Conservation (phyloP, 1,284 basidiomycete species). For the Apiotrichum laibachii region DNA sequence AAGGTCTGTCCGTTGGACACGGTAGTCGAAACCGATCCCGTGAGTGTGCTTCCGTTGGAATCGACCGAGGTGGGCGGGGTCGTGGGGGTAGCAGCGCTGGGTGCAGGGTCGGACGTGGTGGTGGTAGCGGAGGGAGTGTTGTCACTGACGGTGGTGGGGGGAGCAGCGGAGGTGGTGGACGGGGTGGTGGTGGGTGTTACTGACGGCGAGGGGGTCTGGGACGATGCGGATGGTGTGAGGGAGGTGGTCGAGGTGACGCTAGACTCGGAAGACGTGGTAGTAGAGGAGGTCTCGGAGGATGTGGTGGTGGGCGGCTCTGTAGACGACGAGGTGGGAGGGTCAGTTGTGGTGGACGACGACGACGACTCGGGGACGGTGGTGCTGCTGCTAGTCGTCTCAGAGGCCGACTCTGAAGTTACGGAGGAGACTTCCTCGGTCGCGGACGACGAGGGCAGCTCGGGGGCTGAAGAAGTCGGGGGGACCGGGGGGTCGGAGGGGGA, state of each 20-base stretch:
- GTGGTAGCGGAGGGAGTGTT: no score
- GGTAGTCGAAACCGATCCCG: background rate
- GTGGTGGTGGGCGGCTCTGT: background rate
- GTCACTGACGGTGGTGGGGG: no score
- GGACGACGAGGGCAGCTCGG: background rate
- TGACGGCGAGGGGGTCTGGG: background rate
- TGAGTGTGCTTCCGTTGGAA: constrained; percentile 1
- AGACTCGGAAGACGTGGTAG: background rate
- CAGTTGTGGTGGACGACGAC: constrained; percentile 4
- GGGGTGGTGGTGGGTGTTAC: background rate
- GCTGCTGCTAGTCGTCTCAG: no score
- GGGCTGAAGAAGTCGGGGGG: background rate
- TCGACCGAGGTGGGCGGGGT: no score
- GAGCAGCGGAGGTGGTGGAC: no score
- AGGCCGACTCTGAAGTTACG: no score
- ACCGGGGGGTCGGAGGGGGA: background rate
- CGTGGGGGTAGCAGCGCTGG: no score
- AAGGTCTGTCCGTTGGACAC: constrained; percentile 21
- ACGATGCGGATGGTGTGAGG: background rate
- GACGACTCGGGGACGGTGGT: no score
- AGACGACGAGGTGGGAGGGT: background rate
- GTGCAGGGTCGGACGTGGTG: no score
- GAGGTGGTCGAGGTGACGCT: background rate
- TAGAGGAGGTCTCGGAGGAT: background rate
- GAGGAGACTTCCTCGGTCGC: background rate